phyloP scores from a whole-genome alignment of 2,329 filamentous ascomycete genomes.

The Hymenoscyphus salicellus region DNA sequence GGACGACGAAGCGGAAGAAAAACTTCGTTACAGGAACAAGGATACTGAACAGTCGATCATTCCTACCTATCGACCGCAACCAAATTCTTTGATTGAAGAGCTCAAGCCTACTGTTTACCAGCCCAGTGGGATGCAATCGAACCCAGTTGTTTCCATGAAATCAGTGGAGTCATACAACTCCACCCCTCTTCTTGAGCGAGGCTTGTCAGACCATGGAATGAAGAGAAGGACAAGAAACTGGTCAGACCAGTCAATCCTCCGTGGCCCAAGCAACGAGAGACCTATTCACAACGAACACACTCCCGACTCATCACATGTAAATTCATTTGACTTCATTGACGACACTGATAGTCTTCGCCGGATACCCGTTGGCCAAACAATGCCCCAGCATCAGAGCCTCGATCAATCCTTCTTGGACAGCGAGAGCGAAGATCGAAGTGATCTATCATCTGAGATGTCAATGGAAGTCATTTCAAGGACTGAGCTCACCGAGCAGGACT shows the following conservation, averaged over 20 bases:
- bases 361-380: slow-evolving; percentile 22
- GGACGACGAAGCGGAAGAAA: slow-evolving; percentile 37
- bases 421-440: slow-evolving; percentile 44
- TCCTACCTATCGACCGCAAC: slow-evolving; percentile 31
- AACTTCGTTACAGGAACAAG: slow-evolving; percentile 46
- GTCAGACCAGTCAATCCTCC: slow-evolving; percentile 54
- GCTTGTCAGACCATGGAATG: slow-evolving; percentile 50
- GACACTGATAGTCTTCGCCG: slow-evolving; percentile 50
- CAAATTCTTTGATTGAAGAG: slow-evolving; percentile 20
- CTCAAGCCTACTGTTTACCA: slow-evolving; percentile 33
- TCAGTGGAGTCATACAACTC: slow-evolving; percentile 75
- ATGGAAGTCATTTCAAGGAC: slow-evolving; percentile 43
- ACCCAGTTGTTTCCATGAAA: slow-evolving; percentile 49
- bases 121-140: slow-evolving; percentile 35
- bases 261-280: slow-evolving; percentile 45
- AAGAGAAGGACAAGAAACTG: slow-evolving; percentile 48
- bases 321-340: slow-evolving; percentile 53
- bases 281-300: slow-evolving; percentile 26
- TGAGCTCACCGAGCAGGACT: slow-evolving; percentile 32
- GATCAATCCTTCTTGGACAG: slow-evolving; percentile 38
- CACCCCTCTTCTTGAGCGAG: slow-evolving; percentile 72
- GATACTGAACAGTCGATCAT: slow-evolving; percentile 45
- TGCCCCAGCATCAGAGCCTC: slow-evolving; percentile 23
- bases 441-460: slow-evolving; percentile 63
- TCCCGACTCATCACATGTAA: slow-evolving; percentile 36